Evolutionary conservation across 2,329 filamentous ascomycete genomes (phyloP).

Genomic region (Phialophora tarda): DNA sequence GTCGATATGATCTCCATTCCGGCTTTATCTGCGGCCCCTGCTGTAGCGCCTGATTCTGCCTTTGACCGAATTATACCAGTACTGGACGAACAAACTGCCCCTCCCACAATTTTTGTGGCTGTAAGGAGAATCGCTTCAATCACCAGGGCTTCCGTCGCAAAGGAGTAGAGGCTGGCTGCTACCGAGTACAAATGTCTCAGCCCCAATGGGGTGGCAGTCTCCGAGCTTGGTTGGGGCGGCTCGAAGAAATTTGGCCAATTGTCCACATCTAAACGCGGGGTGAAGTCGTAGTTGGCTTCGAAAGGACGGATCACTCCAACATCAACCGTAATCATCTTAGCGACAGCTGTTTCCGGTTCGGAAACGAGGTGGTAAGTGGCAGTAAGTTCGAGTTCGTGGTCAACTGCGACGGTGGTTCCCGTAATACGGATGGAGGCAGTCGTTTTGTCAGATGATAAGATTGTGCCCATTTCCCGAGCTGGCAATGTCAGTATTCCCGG

Average conservation of each 20-base stretch:
- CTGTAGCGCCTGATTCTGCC: background rate
- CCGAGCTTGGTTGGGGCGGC: conserved; percentile 22
- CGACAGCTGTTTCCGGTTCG: conserved; percentile 79
- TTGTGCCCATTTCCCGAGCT: conserved; percentile 28
- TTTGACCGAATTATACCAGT: conserved; percentile 31
- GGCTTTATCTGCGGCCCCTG: conserved; percentile 3
- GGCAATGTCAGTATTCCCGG: conserved; percentile 21
- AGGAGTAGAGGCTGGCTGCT: conserved; percentile 72
- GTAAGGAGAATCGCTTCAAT: conserved; percentile 70
- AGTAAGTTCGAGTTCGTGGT: conserved; percentile 73
- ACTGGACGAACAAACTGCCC: conserved; percentile 62
- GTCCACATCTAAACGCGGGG: conserved; percentile 75
- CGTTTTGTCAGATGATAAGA: conserved; percentile 44
- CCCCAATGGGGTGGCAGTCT: conserved; percentile 54
- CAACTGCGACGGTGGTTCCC: conserved; percentile 57
- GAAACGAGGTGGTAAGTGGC: conserved; percentile 78
- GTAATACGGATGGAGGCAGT: conserved; percentile 55
- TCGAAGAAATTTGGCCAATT: conserved; percentile 89
- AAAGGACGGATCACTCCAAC: conserved; percentile 82
- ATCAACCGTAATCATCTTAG: conserved; percentile 71
- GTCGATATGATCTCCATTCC: conserved; percentile 23
- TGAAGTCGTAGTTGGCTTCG: conserved; percentile 87
- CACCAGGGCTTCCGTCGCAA: conserved; percentile 68
- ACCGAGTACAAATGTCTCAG: conserved; percentile 83
- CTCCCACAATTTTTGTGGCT: conserved; percentile 65